A percentile compares a stretch with the other conserved stretches of the same genome.
Evolutionary conservation across 768 basidiomycete genomes (phyloP).

Genomic region (Rhodotorula taiwanensis): DNA sequence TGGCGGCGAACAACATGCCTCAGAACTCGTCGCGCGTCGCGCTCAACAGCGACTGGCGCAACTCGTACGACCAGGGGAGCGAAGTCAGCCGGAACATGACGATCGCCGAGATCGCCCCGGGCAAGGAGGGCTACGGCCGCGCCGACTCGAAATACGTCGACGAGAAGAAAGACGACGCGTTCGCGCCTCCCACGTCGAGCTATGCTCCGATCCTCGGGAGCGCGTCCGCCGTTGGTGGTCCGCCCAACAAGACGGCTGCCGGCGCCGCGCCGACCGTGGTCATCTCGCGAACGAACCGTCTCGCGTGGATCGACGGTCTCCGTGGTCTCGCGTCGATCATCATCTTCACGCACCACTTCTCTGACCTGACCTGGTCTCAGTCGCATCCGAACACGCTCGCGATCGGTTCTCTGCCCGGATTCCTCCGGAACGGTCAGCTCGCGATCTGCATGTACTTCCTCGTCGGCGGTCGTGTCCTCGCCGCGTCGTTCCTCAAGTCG

Average conservation of each 20-base stretch:
- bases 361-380: slow-evolving; percentile 41
- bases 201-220: slow-evolving; percentile 37
- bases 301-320: slow-evolving; percentile 43
- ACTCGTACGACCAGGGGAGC: slow-evolving; percentile 39
- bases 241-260: slow-evolving; percentile 21
- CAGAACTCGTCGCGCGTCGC: slow-evolving; percentile 42
- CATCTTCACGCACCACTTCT: slow-evolving; percentile 44
- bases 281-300: slow-evolving; percentile 40
- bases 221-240: slow-evolving; percentile 35
- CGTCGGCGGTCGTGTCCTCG: slow-evolving; percentile 42
- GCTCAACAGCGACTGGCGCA: slow-evolving; percentile 41
- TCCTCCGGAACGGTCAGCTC: slow-evolving; percentile 43
- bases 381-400: slow-evolving; percentile 38
- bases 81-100: slow-evolving; percentile 36
- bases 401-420: slow-evolving; percentile 35
- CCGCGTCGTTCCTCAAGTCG: slow-evolving; percentile 42
- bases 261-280: slow-evolving; percentile 34
- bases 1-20: slow-evolving; percentile 31
- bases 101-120: slow-evolving; percentile 37
- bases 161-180: slow-evolving; percentile 29
- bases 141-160: slow-evolving; percentile 23
- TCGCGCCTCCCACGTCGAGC: slow-evolving; percentile 9
- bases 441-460: slow-evolving; percentile 43
- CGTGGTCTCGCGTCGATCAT: slow-evolving; percentile 42
- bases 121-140: slow-evolving; percentile 35